Evolutionary conservation across 345 rosid genomes (phyloP), one percentile per base, ranked within the genome.

Genomic region (Rhizophora mangle): DNA sequence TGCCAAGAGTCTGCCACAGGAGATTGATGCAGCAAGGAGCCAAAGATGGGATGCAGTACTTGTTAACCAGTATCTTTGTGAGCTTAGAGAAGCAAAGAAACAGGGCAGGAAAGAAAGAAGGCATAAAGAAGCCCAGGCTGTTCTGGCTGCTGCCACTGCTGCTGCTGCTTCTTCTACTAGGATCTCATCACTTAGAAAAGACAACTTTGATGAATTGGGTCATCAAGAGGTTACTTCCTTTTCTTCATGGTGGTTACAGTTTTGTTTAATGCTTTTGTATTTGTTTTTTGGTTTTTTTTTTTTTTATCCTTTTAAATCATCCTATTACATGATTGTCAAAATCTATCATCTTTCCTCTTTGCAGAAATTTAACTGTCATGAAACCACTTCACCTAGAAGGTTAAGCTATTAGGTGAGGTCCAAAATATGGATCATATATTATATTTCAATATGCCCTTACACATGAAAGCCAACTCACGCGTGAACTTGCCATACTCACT

Each of bases 161-260:
- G 99, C 98, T 54, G 99, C 96, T 6, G 98, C 99, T 26, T 86
- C 98, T 70, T 95, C 98, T 67, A 89, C 99, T 68, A 86, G 99
- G 84, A 82, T 79, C 78, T 88, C 96, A 76, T 88, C 87, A 49
- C 74, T 85, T n/a, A 86, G 99, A 79, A 92, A 92, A 84, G 99
- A 92, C 75, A 60, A 79, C 60, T 79, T 81, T 68, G 96, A 90
- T 78, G 98, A 89, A 56, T 76, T 85, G 63, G 65, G 82, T 59
- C 84, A 13, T 11, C 49, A 80, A 69, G 97, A 90, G 97, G 99
- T 95, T 73, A 52, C 46, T 81, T 63, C 59, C 51, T 73, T 52
- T 43, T 43, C 16, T 43, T 15, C 1, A 3, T 43, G 5, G 49
- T 43, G 49, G 49, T 43, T 15, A 11, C 18, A 13, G 19, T 43